Evolutionary conservation across 2,329 filamentous ascomycete species (phyloP).

Genomic region (Colletotrichum scovillei): DNA sequence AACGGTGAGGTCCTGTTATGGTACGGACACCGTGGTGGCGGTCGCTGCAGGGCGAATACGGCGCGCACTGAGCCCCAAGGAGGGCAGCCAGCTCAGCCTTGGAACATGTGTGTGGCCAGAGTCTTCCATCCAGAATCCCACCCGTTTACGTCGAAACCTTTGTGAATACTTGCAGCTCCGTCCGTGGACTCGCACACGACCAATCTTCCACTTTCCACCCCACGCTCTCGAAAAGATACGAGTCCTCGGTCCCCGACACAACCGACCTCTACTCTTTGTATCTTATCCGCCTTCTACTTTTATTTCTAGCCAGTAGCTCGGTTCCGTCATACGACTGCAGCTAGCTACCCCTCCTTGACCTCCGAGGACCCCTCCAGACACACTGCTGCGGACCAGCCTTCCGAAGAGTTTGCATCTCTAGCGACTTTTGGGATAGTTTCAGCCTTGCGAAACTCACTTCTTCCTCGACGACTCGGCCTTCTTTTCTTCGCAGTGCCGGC

Average conservation of each 20-base stretch:
- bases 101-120: constrained; percentile 31
- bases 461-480: background rate
- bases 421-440: background rate
- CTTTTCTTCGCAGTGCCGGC: background rate
- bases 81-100: constrained; percentile 11
- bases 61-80: background rate
- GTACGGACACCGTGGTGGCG: background rate
- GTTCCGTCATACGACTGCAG: constrained; percentile 18
- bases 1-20: background rate
- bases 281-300: background rate
- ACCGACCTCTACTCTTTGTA: constrained; percentile 20
- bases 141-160: constrained; percentile 5
- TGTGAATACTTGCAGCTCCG: constrained; percentile 27
- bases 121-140: constrained; percentile 12
- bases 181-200: constrained; percentile 29
- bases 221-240: constrained; percentile 28
- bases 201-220: constrained; percentile 6
- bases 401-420: constrained; percentile 22
- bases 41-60: background rate
- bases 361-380: constrained; percentile 23
- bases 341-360: constrained; percentile 28
- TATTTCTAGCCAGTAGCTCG: background rate
- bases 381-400: constrained; percentile 6
- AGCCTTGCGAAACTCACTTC: background rate
- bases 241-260: constrained; percentile 32